These are phyloP conservation scores for Infundibulicybe gibba DNA, from an alignment of 768 basidiomycete genomes.

Conservation along the genomic window DNA sequence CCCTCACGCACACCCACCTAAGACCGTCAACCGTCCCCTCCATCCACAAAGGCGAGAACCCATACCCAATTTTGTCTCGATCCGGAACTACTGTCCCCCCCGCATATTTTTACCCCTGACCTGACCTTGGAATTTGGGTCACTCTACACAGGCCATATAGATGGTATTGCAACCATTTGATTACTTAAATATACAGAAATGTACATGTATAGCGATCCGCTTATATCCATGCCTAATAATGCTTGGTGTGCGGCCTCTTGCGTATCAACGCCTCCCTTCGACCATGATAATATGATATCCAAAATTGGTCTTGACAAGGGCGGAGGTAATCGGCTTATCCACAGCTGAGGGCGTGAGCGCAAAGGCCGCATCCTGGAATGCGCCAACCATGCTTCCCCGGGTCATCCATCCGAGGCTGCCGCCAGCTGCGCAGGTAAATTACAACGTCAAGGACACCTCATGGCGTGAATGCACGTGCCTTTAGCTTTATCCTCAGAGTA, in stretches of 20 bases:
- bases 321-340: constrained; percentile 70
- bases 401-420: constrained; percentile 87
- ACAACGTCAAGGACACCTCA: neutral
- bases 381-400: constrained; percentile 84
- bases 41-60: constrained; percentile 2
- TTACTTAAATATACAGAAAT: neutral
- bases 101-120: constrained; percentile 16
- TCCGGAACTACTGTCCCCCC: constrained; percentile 2
- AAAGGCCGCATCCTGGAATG: constrained; percentile 90
- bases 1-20: neutral
- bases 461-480: constrained; percentile 34
- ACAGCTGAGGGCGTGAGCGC: constrained; percentile 74
- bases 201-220: too few relatives aligned
- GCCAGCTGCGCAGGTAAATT: constrained; percentile 47
- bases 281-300: constrained; percentile 94
- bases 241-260: neutral
- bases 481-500: constrained; percentile 93
- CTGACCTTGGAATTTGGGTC: constrained; percentile 1
- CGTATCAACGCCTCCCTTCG: constrained; percentile 64
- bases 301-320: constrained; percentile 77
- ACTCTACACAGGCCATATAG: neutral
- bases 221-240: too few relatives aligned
- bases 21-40: neutral
- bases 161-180: neutral
- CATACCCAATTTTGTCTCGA: constrained; percentile 13